These are phyloP conservation scores for Quercus bicolor DNA, from an alignment of 306 rosid genomes.

Conservation along the genomic window DNA sequence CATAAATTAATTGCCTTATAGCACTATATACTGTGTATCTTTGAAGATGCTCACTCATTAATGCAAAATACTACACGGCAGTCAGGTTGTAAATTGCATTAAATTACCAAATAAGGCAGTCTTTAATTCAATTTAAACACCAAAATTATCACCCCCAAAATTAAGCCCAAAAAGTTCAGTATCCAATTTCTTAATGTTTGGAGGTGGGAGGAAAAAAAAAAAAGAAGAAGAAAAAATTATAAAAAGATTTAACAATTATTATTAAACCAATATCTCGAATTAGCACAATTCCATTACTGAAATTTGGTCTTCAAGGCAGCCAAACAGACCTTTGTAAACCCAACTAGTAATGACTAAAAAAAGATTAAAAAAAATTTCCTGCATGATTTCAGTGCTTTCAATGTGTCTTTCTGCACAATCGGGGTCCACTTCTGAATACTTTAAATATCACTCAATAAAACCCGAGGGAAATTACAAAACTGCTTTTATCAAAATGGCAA, in stretches of 20 bases:
- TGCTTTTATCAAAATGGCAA: conserved; percentile 21
- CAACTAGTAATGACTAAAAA: background rate
- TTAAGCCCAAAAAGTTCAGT: too few relatives aligned
- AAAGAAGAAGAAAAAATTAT: background rate
- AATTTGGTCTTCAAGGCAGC: conserved; percentile 1
- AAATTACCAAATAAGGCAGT: conserved; percentile 8
- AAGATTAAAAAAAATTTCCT: background rate
- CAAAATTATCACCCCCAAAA: too few relatives aligned
- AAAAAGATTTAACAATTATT: background rate
- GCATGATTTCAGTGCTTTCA: background rate
- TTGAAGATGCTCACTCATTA: background rate
- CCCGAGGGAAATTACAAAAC: background rate
- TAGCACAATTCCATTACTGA: background rate
- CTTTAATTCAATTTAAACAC: too few relatives aligned
- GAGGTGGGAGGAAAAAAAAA: too few relatives aligned
- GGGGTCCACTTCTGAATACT: conserved; percentile 4
- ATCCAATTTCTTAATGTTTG: too few relatives aligned
- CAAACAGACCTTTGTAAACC: background rate
- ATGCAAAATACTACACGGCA: conserved; percentile 2
- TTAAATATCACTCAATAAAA: conserved; percentile 17
- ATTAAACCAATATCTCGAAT: background rate
- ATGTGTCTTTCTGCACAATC: background rate
- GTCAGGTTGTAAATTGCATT: conserved; percentile 20
- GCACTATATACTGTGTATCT: background rate
- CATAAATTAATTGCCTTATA: conserved; percentile 17